Base-by-base conservation (phyloP, 371 early-diverging fungal genomes). In the Amoeboradix gromovi region DNA sequence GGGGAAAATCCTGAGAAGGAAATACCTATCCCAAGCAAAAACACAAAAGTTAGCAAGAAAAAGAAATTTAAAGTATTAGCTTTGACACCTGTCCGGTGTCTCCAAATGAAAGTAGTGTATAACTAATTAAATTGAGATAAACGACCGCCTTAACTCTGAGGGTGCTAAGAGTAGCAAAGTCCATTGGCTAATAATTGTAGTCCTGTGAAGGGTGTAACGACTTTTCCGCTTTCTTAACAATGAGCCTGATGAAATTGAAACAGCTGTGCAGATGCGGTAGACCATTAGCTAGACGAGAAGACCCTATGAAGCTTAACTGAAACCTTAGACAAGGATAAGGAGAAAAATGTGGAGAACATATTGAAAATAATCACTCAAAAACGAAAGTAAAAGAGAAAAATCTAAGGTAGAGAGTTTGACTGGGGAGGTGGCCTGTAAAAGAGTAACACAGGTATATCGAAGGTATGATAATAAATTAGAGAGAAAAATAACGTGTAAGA, bases 11-110 rank as follows among this genome's bases (percentile, higher is more conserved):
- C n/a, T n/a, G n/a, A n/a, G n/a, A n/a, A n/a, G n/a, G n/a, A n/a
- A n/a, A n/a, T n/a, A n/a, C n/a, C n/a, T n/a, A n/a, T n/a, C n/a
- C n/a, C n/a, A n/a, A n/a, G n/a, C 77, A 77, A 78, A 80, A 81
- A 80, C 78, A 80, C 76, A 81, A 48, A 48, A 76, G 75, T 80
- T 75, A 80, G 79, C 80, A 65, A 78, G 78, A n/a, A 48, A 74
- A 72, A 71, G 66, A 72, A 72, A 74, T 70, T 73, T 73, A 71
- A 71, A 70, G 80, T 82, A 79, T 79, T 76, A 75, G 77, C 78
- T 77, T 74, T 80, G 80, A 78, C 77, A 76, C 78, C 80, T 81
- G 80, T 79, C 80, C 80, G 71, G 77, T 81, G 81, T 77, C 76
- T 78, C 76, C 68, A 72, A 81, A 80, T 75, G 72, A 79, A 80